These are phyloP conservation scores for Warburgia ugandensis DNA, from an alignment of 164 flowering plant genomes.

Conservation along the genomic window DNA sequence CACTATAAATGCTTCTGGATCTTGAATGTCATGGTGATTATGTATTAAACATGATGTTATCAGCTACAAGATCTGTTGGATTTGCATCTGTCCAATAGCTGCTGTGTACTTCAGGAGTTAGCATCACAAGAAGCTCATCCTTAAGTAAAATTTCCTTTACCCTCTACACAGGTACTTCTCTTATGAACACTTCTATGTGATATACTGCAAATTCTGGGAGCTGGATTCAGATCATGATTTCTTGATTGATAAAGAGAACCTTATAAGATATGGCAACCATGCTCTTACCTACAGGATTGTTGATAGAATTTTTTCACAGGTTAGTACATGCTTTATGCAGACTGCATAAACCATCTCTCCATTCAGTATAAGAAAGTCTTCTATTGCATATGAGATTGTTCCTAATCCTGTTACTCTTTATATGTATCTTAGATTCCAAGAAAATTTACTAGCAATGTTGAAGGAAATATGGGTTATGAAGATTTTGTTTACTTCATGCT, in stretches of 20 bases:
- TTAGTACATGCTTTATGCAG: slow-evolving; percentile 19
- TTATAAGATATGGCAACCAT: slow-evolving; percentile 90
- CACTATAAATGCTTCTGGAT: too few species aligned
- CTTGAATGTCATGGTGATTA: too few species aligned
- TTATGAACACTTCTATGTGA: slow-evolving; percentile 92
- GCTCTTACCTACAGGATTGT: slow-evolving; percentile 94
- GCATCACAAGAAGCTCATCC: too few species aligned
- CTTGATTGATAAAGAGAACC: slow-evolving; percentile 87
- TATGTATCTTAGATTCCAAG: slow-evolving; percentile 56
- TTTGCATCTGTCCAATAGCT: too few species aligned
- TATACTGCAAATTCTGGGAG: slow-evolving; percentile 99
- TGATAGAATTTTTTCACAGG: slow-evolving; percentile 95
- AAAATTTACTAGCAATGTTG: slow-evolving; percentile 78
- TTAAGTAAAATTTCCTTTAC: too few species aligned
- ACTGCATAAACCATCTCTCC: too few species aligned
- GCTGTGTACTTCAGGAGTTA: too few species aligned
- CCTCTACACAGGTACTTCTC: slow-evolving; percentile 77
- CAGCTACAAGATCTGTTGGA: too few species aligned
- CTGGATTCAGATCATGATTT: slow-evolving; percentile 94
- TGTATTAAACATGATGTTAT: too few species aligned
- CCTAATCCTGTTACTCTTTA: slow-evolving; percentile 5
- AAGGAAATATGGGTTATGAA: slow-evolving; percentile 96
- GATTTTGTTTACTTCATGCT: slow-evolving; percentile 97
- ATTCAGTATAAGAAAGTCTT: background rate
- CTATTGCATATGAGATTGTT: background rate